Evolutionary conservation across 2,329 filamentous ascomycete species (phyloP).

Genomic region (Corniculantispora saksenae): DNA sequence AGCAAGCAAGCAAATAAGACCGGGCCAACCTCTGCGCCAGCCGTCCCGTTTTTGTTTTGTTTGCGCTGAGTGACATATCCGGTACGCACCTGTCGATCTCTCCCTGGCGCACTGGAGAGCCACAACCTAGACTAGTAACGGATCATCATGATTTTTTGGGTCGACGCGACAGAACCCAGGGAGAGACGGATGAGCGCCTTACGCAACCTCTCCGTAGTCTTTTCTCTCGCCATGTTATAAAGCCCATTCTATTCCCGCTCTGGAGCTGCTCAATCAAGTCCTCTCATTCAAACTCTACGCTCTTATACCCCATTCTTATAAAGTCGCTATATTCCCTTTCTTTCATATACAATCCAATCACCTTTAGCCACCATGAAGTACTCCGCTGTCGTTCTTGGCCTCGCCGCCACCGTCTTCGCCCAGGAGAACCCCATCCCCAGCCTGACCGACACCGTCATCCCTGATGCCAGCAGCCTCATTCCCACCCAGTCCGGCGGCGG

Average conservation of each 20-base stretch:
- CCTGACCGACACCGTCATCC: background rate
- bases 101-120: background rate
- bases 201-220: background rate
- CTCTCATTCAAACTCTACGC: background rate
- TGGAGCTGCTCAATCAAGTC: background rate
- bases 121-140: constrained; percentile 4
- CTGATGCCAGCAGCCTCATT: background rate
- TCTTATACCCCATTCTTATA: background rate
- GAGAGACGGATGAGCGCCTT: background rate
- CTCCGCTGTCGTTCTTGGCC: constrained; percentile 15
- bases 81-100: constrained; percentile 10
- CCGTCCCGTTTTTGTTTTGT: constrained; percentile 3
- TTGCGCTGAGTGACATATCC: background rate
- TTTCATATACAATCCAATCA: background rate
- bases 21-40: background rate
- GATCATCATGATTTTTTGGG: constrained; percentile 7
- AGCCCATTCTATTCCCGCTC: background rate
- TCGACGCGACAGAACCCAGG: constrained; percentile 6
- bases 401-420: constrained; percentile 16
- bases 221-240: background rate
- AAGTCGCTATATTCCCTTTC: background rate
- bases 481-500: constrained; percentile 3
- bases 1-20: background rate
- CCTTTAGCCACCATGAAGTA: constrained; percentile 15
- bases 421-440: constrained; percentile 5